Conservation (phyloP, 768 basidiomycete genomes). For the Rhodotorula diobovata region DNA sequence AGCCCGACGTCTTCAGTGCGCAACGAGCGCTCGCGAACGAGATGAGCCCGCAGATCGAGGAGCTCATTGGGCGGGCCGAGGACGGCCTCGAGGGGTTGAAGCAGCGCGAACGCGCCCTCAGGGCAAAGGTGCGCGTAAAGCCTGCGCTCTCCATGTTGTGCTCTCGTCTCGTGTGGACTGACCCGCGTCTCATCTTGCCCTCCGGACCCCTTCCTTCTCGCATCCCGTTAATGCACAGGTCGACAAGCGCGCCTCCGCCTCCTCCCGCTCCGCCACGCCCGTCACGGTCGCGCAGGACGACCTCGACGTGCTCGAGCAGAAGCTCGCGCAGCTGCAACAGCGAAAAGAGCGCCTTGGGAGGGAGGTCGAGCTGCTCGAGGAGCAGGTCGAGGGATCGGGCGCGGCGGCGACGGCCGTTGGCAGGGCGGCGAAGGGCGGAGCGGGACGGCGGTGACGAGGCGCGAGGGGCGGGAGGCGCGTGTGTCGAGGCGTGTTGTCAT, state of each 20-base stretch:
- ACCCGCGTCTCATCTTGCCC: too few relatives aligned
- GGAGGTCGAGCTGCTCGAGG: constrained; percentile 14
- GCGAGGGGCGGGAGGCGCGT: too few relatives aligned
- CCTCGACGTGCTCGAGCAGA: constrained; percentile 7
- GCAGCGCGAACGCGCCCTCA: constrained; percentile 2
- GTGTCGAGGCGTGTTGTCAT: too few relatives aligned
- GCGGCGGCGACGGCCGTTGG: too few relatives aligned
- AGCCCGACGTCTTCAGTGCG: constrained; percentile 8
- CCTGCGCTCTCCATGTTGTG: neutral
- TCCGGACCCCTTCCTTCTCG: too few relatives aligned
- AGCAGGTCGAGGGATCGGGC: neutral
- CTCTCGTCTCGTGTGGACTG: too few relatives aligned
- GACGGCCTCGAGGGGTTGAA: constrained; percentile 24
- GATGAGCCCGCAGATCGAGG: constrained; percentile 32
- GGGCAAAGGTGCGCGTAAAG: constrained; percentile 21
- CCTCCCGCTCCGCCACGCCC: neutral
- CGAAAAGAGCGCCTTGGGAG: constrained; percentile 3
- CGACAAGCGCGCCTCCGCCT: constrained; percentile 1
- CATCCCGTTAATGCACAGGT: neutral
- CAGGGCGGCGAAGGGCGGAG: too few relatives aligned
- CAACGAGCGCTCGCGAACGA: constrained; percentile 18
- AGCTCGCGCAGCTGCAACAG: constrained; percentile 3
- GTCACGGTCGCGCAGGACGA: neutral
- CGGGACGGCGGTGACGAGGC: too few relatives aligned
- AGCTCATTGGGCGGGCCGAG: constrained; percentile 19